phyloP scores from a whole-genome alignment of 129 eudicot genomes.

The Cynara cardunculus region DNA sequence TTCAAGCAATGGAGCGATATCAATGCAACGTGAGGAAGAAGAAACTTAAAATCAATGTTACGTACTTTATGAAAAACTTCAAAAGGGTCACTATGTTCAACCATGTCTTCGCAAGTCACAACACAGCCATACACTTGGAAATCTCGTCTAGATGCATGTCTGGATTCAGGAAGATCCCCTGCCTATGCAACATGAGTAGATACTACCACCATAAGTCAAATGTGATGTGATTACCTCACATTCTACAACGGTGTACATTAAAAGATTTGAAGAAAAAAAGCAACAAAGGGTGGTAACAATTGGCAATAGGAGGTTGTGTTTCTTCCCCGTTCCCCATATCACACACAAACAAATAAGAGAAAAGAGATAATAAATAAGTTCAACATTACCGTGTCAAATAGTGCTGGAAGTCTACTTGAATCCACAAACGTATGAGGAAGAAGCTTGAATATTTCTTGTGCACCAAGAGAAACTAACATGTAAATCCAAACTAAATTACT shows the following conservation, averaged over 20 bases:
- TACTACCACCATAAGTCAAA: constrained; percentile 11
- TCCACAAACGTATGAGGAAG: constrained; percentile 95
- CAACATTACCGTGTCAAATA: constrained; percentile 54
- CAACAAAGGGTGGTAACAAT: constrained; percentile 6
- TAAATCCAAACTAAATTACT: constrained; percentile 4
- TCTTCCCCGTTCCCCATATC: background rate
- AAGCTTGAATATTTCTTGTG: constrained; percentile 93
- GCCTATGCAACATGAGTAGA: constrained; percentile 41
- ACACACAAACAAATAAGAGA: background rate
- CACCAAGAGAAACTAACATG: constrained; percentile 78
- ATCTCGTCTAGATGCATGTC: constrained; percentile 45
- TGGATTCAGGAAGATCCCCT: constrained; percentile 34
- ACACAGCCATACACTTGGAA: constrained; percentile 96
- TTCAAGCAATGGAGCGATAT: background rate
- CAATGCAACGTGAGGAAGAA: background rate
- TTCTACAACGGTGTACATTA: background rate
- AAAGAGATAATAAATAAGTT: constrained; percentile 7
- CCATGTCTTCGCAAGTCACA: constrained; percentile 81
- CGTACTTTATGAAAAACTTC: constrained; percentile 66
- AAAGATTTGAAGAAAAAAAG: background rate
- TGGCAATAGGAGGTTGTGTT: background rate
- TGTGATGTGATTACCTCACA: constrained; percentile 1
- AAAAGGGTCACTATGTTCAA: constrained; percentile 53
- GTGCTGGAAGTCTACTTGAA: constrained; percentile 67
- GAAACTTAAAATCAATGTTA: constrained; percentile 5